Base-by-base conservation (phyloP, 1,284 basidiomycete species). In the Naganishia sp. region DNA sequence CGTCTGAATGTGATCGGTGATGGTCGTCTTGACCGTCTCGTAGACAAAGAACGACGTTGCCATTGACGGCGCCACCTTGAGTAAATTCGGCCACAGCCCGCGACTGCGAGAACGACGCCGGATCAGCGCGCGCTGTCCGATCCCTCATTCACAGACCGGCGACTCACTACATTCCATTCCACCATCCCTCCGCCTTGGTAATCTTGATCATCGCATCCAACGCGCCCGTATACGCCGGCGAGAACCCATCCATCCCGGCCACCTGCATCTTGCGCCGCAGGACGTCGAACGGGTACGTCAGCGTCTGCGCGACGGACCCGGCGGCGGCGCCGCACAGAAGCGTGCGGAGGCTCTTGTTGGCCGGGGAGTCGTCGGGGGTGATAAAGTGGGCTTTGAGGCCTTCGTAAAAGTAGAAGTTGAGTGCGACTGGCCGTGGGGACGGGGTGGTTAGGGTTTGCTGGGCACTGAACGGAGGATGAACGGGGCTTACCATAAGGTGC, bases 211-310 rank as follows among this genome's bases (percentile, higher is more conserved):
- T 80, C 1, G 89, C 90, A 74, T 93, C 88, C 66, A 90, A 74
- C 18, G 89, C 92, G 31, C 92, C 90, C 55, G 80, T 86, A 79
- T 93, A 93, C 74, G 86, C 85, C 69, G 73, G 85, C 80, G 49
- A 85, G 84, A 67, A 88, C 73, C 67, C 84, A 80, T 65, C 80
- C 88, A 97, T 89, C 1, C 94, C 95, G 1, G 88, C 87, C 65
- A 95, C 91, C 78, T 99, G 95, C 89, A 99, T 94, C 81, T 96
- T 93, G 57, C 95, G 84, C 49, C 95, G 84, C 62, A 98, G 80
- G 0, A 98, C 92, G 77, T 99, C 95, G 73, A 97, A 90, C 0
- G 95, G 95, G 76, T 96, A 97, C 7, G 95, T 98, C 72, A 97
- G 80, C 42, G 93, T 92, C 77, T 98, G 92, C 35, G 90, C 92